A percentile compares a stretch with the other conserved stretches of the same genome.
Evolutionary conservation across 108 stramenopile species (phyloP).

Genomic region (Pseudonitzschia pungens): DNA sequence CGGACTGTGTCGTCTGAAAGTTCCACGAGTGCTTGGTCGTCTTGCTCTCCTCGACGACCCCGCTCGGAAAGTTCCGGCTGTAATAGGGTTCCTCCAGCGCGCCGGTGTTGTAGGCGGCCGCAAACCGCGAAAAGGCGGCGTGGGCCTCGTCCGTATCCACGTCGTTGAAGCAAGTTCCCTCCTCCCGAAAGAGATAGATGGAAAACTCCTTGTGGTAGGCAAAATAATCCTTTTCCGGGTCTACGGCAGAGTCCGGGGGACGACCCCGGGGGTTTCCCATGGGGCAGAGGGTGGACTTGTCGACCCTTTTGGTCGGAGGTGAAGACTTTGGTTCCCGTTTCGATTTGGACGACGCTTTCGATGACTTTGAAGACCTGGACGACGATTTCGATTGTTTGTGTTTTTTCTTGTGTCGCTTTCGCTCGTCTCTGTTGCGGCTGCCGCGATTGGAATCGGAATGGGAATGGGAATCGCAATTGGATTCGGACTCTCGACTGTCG

Average conservation of each 20-base stretch:
- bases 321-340: constrained; percentile 19
- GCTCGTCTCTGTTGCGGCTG: constrained; percentile 4
- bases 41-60: constrained; percentile 66
- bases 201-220: constrained; percentile 74
- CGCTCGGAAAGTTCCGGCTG: constrained; percentile 45
- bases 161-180: constrained; percentile 75
- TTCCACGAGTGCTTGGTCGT: constrained; percentile 76
- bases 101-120: constrained; percentile 64
- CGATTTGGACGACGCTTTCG: constrained; percentile 2
- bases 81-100: constrained; percentile 68
- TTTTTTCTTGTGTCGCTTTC: constrained; percentile 6
- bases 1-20: constrained; percentile 59
- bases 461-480: too few relatives aligned
- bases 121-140: constrained; percentile 63
- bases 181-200: constrained; percentile 69
- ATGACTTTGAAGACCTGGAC: too few relatives aligned
- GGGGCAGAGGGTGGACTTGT: constrained; percentile 34
- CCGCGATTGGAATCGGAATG: not conserved
- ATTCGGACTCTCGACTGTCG: constrained; percentile 17
- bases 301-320: constrained; percentile 3
- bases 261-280: constrained; percentile 37
- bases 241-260: constrained; percentile 42
- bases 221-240: constrained; percentile 74
- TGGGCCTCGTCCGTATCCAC: constrained; percentile 57
- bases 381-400: constrained; percentile 9